Conservation (phyloP, 176 grass and related monocot species). For the Carex kokanica region DNA sequence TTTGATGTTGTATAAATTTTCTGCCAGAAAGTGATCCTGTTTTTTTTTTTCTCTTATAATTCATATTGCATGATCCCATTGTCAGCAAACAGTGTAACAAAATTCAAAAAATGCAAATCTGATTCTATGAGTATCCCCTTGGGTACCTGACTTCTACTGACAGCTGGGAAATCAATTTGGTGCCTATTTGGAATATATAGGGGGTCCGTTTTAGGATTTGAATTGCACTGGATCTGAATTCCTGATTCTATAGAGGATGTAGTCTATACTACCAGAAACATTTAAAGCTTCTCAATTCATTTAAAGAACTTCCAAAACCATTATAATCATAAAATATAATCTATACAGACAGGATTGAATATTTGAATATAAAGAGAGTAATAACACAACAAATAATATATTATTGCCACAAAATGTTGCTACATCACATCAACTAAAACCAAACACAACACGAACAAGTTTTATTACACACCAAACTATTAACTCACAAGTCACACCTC, state of each 20-base stretch:
- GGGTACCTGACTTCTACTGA: too few relatives aligned
- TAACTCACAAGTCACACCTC: not conserved
- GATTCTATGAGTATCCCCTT: not conserved
- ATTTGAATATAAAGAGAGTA: not conserved
- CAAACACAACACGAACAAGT: slow-evolving; percentile 3
- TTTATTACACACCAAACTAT: slow-evolving; percentile 16
- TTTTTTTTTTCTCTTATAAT: not conserved
- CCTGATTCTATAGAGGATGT: not conserved
- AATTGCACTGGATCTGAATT: too few relatives aligned
- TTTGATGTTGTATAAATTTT: slow-evolving; percentile 89
- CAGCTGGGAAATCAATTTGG: too few relatives aligned
- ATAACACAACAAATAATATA: slow-evolving; percentile 3
- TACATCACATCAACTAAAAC: slow-evolving; percentile 6
- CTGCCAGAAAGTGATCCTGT: slow-evolving; percentile 21
- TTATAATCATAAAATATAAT: not conserved
- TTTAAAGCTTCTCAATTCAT: not conserved
- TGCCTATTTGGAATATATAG: too few relatives aligned
- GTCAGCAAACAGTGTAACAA: not conserved
- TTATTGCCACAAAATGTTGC: not conserved
- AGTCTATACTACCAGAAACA: not conserved
- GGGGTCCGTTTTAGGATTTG: too few relatives aligned
- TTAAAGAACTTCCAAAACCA: not conserved
- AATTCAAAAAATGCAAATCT: not conserved
- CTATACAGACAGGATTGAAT: not conserved
- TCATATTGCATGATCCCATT: not conserved